Percentiles rank a stretch among this genome's conserved stretches.
phyloP scores from a whole-genome alignment of 108 stramenopile genomes.

The Seminavis robusta region DNA sequence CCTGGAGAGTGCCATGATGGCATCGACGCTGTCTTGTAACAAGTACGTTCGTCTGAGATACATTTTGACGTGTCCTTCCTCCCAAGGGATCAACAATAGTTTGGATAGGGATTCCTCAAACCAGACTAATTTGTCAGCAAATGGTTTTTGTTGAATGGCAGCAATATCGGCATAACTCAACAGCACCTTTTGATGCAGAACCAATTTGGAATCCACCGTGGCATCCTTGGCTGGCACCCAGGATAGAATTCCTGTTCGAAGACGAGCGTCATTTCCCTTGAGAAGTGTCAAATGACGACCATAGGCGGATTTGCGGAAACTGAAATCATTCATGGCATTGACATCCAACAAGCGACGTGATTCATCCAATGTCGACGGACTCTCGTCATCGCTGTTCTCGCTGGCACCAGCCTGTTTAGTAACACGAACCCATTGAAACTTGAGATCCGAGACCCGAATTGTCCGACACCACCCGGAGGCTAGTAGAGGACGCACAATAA shows the following conservation, averaged over 20 bases:
- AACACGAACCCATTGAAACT: constrained; percentile 88
- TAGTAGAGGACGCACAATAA: constrained; percentile 42
- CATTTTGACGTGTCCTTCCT: constrained; percentile 85
- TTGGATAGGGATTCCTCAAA: constrained; percentile 80
- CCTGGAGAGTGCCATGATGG: constrained; percentile 70
- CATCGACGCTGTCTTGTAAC: constrained; percentile 74
- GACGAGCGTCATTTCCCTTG: constrained; percentile 47
- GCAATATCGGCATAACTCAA: constrained; percentile 73
- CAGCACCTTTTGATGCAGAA: constrained; percentile 40
- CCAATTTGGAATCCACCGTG: constrained; percentile 58
- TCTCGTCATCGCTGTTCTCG: too few relatives aligned
- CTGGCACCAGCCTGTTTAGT: constrained; percentile 44
- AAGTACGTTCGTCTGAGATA: constrained; percentile 74
- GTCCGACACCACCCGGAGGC: constrained; percentile 86
- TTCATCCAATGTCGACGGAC: too few relatives aligned
- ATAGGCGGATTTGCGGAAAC: constrained; percentile 67
- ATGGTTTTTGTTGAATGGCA: constrained; percentile 54
- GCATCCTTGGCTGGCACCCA: constrained; percentile 63
- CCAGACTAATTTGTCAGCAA: constrained; percentile 82
- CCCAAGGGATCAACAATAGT: constrained; percentile 76
- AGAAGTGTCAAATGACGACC: constrained; percentile 70
- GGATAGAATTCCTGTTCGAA: constrained; percentile 48
- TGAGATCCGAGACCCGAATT: constrained; percentile 81
- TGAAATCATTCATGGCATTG: constrained; percentile 59
- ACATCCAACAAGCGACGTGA: constrained; percentile 35